Percentiles rank a stretch among this genome's conserved stretches.
Evolutionary conservation across 148 eudicot genomes (phyloP).

Genomic region (Cornus controversa): DNA sequence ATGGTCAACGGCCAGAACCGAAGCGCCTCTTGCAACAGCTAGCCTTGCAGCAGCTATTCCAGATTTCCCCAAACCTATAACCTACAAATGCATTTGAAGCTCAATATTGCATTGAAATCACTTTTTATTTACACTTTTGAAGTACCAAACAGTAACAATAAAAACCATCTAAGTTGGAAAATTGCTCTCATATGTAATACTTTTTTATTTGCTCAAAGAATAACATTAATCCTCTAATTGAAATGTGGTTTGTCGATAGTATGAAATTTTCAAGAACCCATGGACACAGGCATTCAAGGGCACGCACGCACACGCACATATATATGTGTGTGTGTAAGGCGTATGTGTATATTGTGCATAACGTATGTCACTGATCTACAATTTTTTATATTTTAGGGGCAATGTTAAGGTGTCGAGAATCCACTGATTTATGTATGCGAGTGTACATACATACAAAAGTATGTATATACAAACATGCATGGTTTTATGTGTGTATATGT

Average conservation of each 20-base stretch:
- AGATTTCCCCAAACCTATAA: slow-evolving; percentile 22
- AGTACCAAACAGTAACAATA: neutral
- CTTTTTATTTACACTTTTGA: neutral
- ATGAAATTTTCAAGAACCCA: neutral
- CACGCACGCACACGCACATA: no score
- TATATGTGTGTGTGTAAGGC: no score
- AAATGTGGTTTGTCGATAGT: neutral
- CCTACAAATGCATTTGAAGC: slow-evolving; percentile 1
- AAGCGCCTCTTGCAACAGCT: slow-evolving; percentile 24
- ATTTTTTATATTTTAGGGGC: no score
- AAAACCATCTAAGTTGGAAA: neutral
- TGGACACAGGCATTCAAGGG: no score
- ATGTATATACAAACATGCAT: no score
- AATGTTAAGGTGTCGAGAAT: no score
- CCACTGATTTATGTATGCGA: no score
- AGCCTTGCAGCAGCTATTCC: slow-evolving; percentile 15
- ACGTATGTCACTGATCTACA: no score
- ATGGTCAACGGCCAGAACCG: slow-evolving; percentile 21
- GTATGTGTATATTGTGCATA: no score
- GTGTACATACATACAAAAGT: no score
- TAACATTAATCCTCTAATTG: neutral
- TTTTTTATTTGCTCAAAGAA: neutral
- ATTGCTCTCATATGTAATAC: neutral
- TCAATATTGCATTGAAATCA: neutral
- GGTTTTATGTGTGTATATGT: no score